Evolutionary conservation across 2,329 filamentous ascomycete species (phyloP), one percentile per base, ranked within the genome.

Genomic region (Apiospora arundinis): DNA sequence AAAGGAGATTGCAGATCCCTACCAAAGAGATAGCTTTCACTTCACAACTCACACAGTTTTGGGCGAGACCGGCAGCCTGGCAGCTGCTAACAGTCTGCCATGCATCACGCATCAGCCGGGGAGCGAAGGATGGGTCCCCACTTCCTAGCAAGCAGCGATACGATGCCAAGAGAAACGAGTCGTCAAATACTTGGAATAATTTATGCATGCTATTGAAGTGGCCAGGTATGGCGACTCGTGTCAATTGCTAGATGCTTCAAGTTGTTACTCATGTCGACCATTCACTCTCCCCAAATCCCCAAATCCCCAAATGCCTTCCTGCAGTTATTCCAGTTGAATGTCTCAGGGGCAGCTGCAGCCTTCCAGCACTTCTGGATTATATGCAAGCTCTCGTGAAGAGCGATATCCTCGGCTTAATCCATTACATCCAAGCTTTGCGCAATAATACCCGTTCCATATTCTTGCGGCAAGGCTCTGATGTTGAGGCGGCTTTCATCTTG

Each of bases 141-240:
- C 52, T 60, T 60, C 52, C 16, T 2, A 21, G 28, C 16, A 32
- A 56, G 52, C 52, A 60, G 25, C 28, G 4, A 25, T 25, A 18
- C 7, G 32, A 37, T 21, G 52, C 52, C 52, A 60, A 21, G 28
- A 11, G 4, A 7, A 60, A n/a, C 16, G 8, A 28, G 32, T 56
- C 25, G 49, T 56, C 14, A 32, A 32, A 56, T 32, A 32, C 25
- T 18, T 32, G 49, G 49, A 32, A 32, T 16, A 4, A 12, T 14
- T 52, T 16, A 52, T 28, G 48, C 49, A 11, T 32, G 49, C 25
- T 32, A 32, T 56, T 14, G 18, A 56, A 25, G 23, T 28, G 49
- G 49, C 23, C 49, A 56, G 49, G 49, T 32, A 56, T 56, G 8
- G 49, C 25, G 49, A 32, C 49, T 56, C 49, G 49, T 56, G 49